phyloP scores from a whole-genome alignment of 2,329 filamentous ascomycete species.

The Huntiella abstrusa region DNA sequence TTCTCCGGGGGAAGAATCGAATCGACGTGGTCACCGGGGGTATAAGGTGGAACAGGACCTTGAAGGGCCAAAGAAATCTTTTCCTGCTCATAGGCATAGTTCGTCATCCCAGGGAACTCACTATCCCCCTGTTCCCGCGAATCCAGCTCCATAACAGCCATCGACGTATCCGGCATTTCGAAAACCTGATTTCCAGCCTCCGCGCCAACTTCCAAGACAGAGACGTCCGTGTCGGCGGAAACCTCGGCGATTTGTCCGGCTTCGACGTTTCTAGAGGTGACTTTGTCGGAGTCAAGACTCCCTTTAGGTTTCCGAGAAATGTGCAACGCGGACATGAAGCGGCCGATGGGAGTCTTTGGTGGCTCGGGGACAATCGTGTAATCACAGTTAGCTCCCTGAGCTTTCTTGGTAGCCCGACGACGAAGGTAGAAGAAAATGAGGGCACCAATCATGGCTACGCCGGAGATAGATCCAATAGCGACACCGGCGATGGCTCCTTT shows the following conservation, averaged over 20 bases:
- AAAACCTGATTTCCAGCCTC: conserved; percentile 30
- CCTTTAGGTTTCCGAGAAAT: conserved; percentile 18
- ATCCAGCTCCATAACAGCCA: conserved; percentile 21
- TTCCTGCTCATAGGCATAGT: conserved; percentile 31
- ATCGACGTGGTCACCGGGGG: conserved; percentile 18
- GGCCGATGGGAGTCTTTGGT: conserved; percentile 20
- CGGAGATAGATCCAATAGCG: conserved; percentile 25
- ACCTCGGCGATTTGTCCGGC: conserved; percentile 11
- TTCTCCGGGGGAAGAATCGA: conserved; percentile 2
- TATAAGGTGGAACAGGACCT: conserved; percentile 30
- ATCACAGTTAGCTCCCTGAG: conserved; percentile 14
- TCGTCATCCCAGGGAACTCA: conserved; percentile 22
- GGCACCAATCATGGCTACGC: conserved; percentile 18
- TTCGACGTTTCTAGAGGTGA: too few relatives aligned
- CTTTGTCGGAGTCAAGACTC: conserved; percentile 8
- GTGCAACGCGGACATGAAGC: conserved; percentile 25
- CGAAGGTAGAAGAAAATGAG: conserved; percentile 19
- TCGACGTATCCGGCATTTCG: conserved; percentile 28
- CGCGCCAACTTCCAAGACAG: conserved; percentile 21
- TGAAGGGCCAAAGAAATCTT: conserved; percentile 33
- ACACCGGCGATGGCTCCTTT: conserved; percentile 24
- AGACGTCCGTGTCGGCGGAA: conserved; percentile 1
- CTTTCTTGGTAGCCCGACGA: conserved; percentile 18
- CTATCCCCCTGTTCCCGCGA: conserved; percentile 19
- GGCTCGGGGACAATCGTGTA: conserved; percentile 15